Base-by-base conservation (phyloP, 495 filamentous ascomycete species). In the Niebla homalea region DNA sequence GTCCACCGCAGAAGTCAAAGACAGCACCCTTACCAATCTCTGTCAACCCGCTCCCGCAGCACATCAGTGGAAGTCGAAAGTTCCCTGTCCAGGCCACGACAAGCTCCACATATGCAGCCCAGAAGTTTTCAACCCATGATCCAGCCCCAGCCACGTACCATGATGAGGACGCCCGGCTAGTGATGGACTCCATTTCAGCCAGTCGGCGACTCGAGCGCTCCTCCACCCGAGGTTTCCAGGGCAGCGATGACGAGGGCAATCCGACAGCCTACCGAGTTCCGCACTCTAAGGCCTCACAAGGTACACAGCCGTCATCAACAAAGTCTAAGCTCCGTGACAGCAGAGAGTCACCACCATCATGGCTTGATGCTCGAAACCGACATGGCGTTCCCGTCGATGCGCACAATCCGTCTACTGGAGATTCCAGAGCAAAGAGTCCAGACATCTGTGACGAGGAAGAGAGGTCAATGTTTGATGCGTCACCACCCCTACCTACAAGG, bases 111-210 rank as follows among this genome's bases (percentile, higher is more conserved):
- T 67, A 70, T 49, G 53, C 74, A 6, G 70, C 61, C 0, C 65
- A 65, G 16, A 71, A 67, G 46, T 66, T 67, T 38, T 72, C 71
- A 5, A 62, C 53, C 5, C 5, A 5, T 32, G 29, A 32, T 32
- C 70, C 69, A 41, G 67, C 67, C 42, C 74, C 73, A 8, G 62
- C 55, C 11, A 42, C 64, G 4, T 64, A 74, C 14, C 73, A 84
- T 21, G 83, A 85, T 48, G 84, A 85, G 59, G 83, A 87, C 60
- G 79, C 83, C 8, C 76, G 66, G 46, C 63, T 87, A 21, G 69
- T 87, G 1, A 75, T 70, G 56, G 75, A 84, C 53, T 80, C 81
- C 36, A 59, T 85, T 36, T 69, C 67, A 4, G 75, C 76, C 10
- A 75, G 60, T 35, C 50, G 50, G 48, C 48, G 26, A 23, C 54